Percentiles rank a stretch among this genome's conserved stretches.
These are phyloP conservation scores for Boletus rex-veris DNA, from an alignment of 768 basidiomycete genomes.

Conservation along the genomic window DNA sequence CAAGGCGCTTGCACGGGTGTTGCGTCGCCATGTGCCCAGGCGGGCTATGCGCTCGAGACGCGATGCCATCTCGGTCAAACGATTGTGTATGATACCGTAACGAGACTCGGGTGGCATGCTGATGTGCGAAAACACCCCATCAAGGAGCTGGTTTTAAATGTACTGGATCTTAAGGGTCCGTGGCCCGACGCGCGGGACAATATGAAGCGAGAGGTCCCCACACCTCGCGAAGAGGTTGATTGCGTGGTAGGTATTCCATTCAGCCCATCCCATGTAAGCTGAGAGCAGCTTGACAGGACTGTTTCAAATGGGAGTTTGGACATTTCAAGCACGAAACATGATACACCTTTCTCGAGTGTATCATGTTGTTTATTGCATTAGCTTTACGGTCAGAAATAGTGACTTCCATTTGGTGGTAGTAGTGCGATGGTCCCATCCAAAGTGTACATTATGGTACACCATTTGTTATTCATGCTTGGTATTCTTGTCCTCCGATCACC, in stretches of 20 bases:
- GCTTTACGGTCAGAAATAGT: background rate
- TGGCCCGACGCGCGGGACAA: constrained; percentile 39
- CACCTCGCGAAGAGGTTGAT: constrained; percentile 55
- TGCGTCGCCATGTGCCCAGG: constrained; percentile 52
- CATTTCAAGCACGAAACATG: constrained; percentile 34
- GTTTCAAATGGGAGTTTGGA: constrained; percentile 75
- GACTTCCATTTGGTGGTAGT: background rate
- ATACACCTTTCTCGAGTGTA: background rate
- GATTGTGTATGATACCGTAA: constrained; percentile 69
- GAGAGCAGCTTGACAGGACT: constrained; percentile 49
- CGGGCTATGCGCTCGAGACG: constrained; percentile 64
- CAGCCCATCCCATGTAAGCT: background rate
- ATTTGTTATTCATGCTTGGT: constrained; percentile 12
- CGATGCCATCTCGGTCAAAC: constrained; percentile 60
- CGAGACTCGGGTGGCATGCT: constrained; percentile 55
- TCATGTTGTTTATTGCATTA: constrained; percentile 1
- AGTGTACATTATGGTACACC: constrained; percentile 3
- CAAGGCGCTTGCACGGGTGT: constrained; percentile 53
- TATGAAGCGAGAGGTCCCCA: constrained; percentile 48
- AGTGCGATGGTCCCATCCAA: background rate
- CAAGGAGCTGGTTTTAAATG: constrained; percentile 48
- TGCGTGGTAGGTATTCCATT: constrained; percentile 49
- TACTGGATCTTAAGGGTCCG: constrained; percentile 46
- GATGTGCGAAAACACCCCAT: constrained; percentile 57
- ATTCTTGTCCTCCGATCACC: constrained; percentile 66